Evolutionary conservation across 2,329 filamentous ascomycete species (phyloP).

Genomic region (Penicillium sp.): DNA sequence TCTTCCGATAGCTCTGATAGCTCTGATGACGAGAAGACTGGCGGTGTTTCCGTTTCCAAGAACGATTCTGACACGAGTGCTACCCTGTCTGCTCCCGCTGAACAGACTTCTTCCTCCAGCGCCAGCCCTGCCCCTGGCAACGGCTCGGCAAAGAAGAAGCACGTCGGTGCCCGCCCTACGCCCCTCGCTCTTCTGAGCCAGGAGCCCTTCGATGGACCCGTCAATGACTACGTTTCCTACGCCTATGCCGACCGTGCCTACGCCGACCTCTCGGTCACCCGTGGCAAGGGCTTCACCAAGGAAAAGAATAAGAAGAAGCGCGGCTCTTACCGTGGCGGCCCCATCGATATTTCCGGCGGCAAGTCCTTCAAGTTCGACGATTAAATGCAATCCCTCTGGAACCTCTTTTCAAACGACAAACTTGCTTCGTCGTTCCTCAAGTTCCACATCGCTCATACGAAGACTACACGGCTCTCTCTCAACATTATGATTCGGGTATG

Average conservation of each 20-base stretch:
- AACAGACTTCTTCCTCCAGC: slow-evolving; percentile 49
- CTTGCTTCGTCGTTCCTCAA: neutral
- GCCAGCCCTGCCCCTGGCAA: slow-evolving; percentile 46
- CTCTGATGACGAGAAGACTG: slow-evolving; percentile 26
- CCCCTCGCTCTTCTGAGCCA: slow-evolving; percentile 74
- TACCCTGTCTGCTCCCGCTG: slow-evolving; percentile 29
- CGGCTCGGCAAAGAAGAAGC: slow-evolving; percentile 38
- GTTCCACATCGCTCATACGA: neutral
- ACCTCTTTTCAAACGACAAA: neutral
- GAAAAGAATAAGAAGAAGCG: slow-evolving; percentile 99
- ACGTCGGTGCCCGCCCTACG: slow-evolving; percentile 58
- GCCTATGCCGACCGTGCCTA: slow-evolving; percentile 87
- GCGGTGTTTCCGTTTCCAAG: slow-evolving; percentile 15
- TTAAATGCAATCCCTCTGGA: slow-evolving; percentile 44
- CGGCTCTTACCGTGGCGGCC: slow-evolving; percentile 84
- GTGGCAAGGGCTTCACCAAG: slow-evolving; percentile 97
- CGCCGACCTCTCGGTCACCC: slow-evolving; percentile 83
- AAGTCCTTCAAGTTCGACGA: slow-evolving; percentile 96
- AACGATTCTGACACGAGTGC: slow-evolving; percentile 33
- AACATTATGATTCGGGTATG: neutral
- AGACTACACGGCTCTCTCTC: neutral
- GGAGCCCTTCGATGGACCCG: slow-evolving; percentile 66
- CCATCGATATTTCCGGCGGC: slow-evolving; percentile 76
- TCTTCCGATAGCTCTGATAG: slow-evolving; percentile 19
- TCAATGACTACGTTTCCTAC: slow-evolving; percentile 79